Percentiles rank a stretch among this genome's conserved stretches.
Evolutionary conservation across 2,329 filamentous ascomycete genomes (phyloP).

Genomic region (Aspergillus uvarum): DNA sequence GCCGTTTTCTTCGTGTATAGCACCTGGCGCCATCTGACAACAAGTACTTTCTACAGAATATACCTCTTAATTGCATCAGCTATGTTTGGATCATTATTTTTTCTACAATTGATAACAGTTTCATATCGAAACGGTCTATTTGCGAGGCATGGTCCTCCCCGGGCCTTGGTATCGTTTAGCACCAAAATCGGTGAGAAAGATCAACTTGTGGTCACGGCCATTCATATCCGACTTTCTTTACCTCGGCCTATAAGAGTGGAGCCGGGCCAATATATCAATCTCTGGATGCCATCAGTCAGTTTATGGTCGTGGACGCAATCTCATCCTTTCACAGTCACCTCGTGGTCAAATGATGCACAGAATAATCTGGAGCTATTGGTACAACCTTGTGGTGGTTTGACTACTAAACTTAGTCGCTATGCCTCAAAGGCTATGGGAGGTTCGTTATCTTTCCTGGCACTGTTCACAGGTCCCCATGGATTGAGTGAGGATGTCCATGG

Average conservation of each 20-base stretch:
- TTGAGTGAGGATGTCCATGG: constrained; percentile 25
- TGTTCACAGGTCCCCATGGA: constrained; percentile 37
- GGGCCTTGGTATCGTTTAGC: constrained; percentile 14
- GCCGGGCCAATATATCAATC: constrained; percentile 27
- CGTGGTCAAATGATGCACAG: constrained; percentile 23
- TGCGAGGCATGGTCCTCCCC: constrained; percentile 10
- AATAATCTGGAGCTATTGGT: constrained; percentile 33
- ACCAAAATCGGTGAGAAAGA: constrained; percentile 7
- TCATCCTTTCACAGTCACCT: constrained; percentile 27
- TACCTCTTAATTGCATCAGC: too few species aligned
- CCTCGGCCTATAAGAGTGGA: constrained; percentile 16
- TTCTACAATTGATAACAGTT: too few species aligned
- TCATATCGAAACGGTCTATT: constrained; percentile 18
- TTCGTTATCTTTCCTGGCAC: constrained; percentile 9
- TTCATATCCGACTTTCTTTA: constrained; percentile 16
- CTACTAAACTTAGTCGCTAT: constrained; percentile 21
- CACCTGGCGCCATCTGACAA: too few species aligned
- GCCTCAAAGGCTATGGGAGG: background rate
- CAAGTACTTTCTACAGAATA: too few species aligned
- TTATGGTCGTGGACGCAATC: constrained; percentile 23
- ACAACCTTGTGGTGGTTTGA: constrained; percentile 27
- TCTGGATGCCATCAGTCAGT: constrained; percentile 26
- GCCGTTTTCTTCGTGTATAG: constrained; percentile 1
- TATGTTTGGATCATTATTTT: too few species aligned
- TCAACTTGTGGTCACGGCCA: constrained; percentile 1